Evolutionary conservation across 371 early-diverging fungal genomes (phyloP), one percentile per base, ranked within the genome.

Genomic region (Sporodiniella umbellata): DNA sequence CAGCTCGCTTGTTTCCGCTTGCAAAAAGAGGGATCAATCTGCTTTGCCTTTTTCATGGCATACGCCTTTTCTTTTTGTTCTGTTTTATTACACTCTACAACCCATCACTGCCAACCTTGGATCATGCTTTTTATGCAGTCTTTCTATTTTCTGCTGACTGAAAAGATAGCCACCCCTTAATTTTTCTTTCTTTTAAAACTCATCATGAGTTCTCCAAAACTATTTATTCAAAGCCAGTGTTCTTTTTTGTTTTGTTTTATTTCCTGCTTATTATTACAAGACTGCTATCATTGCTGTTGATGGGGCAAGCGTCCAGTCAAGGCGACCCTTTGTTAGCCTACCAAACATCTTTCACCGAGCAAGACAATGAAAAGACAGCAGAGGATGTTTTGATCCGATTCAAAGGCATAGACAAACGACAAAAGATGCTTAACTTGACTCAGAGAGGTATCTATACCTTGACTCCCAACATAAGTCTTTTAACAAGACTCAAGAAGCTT

Each of bases 401-500:
- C 8, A 42, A 25, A 42, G 43, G 12, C 12, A 42, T 44, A 8
- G n/a, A 44, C 2, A 44, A 15, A 44, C 28, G 26, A 8, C 11
- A 24, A 25, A 15, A 44, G 17, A 24, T 44, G 26, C 8, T 62
- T 8, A 24, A 63, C 4, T 47, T 65, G 17, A 35, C 56, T 45
- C 37, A 31, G 17, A 47, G 45, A 22, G 39, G 48, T 3, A 24
- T 61, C 11, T 44, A 35, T 19, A 26, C 44, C 5, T 39, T 70
- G 3, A 55, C 46, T 10, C 46, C 42, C 2, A 55, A 60, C 28
- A 60, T 70, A 17, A 58, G 59, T 8, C 35, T 63, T 15, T 45
- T 70, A 21, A 19, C 51, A 24, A 55, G 44, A 50, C 51, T 70
- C 15, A 38, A 54, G 33, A 60, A 39, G 37, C 33, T 70, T 18